phyloP scores from a whole-genome alignment of 495 filamentous ascomycete genomes.

The Hypoxylon trugodes region DNA sequence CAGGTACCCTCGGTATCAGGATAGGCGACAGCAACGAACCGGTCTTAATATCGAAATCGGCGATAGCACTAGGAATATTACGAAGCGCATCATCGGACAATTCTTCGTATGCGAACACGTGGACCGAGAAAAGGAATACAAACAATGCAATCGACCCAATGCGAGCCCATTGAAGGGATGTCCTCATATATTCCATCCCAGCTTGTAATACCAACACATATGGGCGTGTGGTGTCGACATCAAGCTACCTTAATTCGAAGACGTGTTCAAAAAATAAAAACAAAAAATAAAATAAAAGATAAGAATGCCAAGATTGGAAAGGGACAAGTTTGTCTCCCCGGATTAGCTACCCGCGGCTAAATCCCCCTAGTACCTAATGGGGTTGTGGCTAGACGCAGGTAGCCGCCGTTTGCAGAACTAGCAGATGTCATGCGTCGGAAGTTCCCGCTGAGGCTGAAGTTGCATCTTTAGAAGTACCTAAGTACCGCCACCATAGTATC shows the following conservation, averaged over 20 bases:
- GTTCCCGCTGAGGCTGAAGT: no score
- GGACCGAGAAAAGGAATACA: slow-evolving; percentile 29
- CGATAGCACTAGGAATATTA: slow-evolving; percentile 65
- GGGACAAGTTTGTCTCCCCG: no score
- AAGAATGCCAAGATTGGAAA: no score
- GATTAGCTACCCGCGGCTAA: no score
- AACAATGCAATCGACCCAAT: slow-evolving; percentile 21
- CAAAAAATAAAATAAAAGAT: no score
- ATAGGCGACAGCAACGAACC: slow-evolving; percentile 81
- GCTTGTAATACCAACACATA: slow-evolving; percentile 3
- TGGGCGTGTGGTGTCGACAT: slow-evolving; percentile 11
- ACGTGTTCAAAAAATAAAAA: no score
- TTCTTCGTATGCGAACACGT: slow-evolving; percentile 66
- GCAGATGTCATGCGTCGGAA: no score
- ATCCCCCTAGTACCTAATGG: no score
- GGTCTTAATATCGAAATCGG: slow-evolving; percentile 76
- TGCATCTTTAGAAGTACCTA: no score
- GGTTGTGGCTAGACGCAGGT: no score
- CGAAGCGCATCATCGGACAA: slow-evolving; percentile 76
- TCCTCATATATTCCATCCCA: slow-evolving; percentile 25
- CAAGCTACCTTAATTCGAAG: neutral
- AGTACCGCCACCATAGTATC: no score
- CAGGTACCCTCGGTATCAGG: slow-evolving; percentile 82
- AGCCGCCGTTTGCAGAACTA: no score
- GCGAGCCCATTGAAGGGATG: slow-evolving; percentile 27